Conservation (phyloP, 169 alveolate species). For the Theileria equi region DNA sequence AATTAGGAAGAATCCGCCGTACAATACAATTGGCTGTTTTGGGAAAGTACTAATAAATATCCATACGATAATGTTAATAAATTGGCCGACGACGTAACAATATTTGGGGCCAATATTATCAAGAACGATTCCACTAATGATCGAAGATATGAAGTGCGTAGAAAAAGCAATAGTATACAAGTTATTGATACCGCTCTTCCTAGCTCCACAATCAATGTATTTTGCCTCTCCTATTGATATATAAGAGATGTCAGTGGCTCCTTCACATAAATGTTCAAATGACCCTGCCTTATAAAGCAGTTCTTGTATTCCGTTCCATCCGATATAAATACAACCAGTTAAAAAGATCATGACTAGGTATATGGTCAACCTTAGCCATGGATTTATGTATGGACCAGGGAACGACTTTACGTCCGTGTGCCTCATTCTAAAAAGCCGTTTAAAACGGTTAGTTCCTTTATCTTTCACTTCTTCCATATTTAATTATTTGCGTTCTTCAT, state of each 20-base stretch:
- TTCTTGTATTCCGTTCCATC: constrained; percentile 57
- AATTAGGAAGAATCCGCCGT: constrained; percentile 20
- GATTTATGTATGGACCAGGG: neutral
- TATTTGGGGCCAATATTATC: constrained; percentile 31
- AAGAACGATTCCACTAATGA: constrained; percentile 30
- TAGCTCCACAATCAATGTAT: constrained; percentile 38
- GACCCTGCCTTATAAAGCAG: constrained; percentile 56
- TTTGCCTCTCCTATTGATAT: constrained; percentile 1
- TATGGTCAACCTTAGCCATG: neutral
- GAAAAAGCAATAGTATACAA: constrained; percentile 43
- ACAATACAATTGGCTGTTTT: constrained; percentile 1
- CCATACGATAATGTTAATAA: constrained; percentile 15
- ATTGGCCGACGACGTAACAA: constrained; percentile 37
- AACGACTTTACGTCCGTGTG: neutral
- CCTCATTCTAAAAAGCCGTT: neutral
- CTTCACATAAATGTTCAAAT: constrained; percentile 31
- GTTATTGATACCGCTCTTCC: constrained; percentile 42
- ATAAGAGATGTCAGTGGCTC: neutral
- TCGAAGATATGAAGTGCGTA: constrained; percentile 36
- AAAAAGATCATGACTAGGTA: constrained; percentile 13
- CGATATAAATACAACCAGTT: constrained; percentile 47
- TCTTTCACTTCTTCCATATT: neutral
- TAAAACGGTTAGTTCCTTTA: neutral
- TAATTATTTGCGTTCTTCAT: too few species aligned
- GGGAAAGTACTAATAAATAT: constrained; percentile 12